These are phyloP conservation scores for Solanum medicagineum DNA, from an alignment of 257 asterid species.

Conservation along the genomic window DNA sequence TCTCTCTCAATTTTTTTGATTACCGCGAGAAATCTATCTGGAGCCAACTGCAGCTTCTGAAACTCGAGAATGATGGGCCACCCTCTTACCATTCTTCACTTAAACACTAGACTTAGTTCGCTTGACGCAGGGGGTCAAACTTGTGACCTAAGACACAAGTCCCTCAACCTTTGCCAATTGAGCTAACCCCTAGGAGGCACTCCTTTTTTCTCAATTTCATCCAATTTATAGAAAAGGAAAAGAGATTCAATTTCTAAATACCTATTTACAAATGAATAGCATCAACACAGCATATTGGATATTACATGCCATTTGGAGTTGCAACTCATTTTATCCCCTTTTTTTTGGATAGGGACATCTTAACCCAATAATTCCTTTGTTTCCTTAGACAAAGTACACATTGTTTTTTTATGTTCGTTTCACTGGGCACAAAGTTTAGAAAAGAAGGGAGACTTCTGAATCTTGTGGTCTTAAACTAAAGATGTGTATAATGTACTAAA, in stretches of 20 bases:
- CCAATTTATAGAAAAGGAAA: background rate
- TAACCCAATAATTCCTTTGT: background rate
- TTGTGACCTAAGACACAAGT: background rate
- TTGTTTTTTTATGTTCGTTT: background rate
- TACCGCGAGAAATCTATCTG: background rate
- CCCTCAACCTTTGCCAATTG: background rate
- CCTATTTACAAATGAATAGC: background rate
- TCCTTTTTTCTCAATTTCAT: background rate
- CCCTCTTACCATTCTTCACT: background rate
- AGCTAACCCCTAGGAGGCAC: background rate
- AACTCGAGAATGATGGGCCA: background rate
- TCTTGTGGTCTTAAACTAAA: background rate
- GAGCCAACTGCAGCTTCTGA: background rate
- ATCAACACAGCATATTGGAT: background rate
- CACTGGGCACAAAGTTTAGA: background rate
- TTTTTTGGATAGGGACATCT: background rate
- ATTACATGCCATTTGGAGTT: background rate
- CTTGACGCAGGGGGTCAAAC: background rate
- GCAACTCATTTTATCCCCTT: background rate
- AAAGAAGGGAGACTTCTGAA: background rate
- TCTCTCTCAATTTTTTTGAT: background rate
- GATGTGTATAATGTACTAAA: background rate
- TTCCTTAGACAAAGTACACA: background rate
- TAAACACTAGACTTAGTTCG: background rate
- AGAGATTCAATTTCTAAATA: background rate